Conservation (phyloP, 257 asterid genomes). For the Capsicum rhomboideum region DNA sequence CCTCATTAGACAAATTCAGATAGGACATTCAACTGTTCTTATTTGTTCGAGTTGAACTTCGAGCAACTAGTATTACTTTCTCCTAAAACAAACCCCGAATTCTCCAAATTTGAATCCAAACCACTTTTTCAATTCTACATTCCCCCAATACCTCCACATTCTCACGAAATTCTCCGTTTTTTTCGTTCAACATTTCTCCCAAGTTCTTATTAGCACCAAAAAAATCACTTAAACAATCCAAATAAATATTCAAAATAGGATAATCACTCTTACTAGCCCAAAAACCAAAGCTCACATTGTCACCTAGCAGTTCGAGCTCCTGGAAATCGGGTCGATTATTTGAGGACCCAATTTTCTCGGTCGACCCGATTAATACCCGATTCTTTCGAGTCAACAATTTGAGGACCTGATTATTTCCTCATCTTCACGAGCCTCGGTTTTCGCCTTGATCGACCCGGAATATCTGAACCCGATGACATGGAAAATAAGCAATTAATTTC, state of each 20-base stretch:
- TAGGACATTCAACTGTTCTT: background rate
- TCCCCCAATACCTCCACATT: background rate
- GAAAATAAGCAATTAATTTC: constrained; percentile 9
- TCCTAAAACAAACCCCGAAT: constrained; percentile 9
- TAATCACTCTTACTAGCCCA: constrained; percentile 9
- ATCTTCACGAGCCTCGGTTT: constrained; percentile 50
- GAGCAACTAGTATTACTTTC: constrained; percentile 1
- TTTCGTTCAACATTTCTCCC: background rate
- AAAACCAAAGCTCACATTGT: constrained; percentile 3
- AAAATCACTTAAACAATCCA: constrained; percentile 12
- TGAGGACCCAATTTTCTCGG: constrained; percentile 15
- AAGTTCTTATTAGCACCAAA: constrained; percentile 14
- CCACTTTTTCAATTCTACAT: background rate
- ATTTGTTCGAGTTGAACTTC: background rate
- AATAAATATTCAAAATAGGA: constrained; percentile 4
- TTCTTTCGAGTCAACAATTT: constrained; percentile 14
- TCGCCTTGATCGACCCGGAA: constrained; percentile 23
- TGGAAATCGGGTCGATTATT: background rate
- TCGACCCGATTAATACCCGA: constrained; percentile 13
- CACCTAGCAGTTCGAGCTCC: too few relatives aligned
- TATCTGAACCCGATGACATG: constrained; percentile 5
- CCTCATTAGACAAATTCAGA: background rate
- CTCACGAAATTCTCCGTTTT: background rate
- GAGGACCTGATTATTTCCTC: constrained; percentile 31
- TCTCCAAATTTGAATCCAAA: constrained; percentile 1